These are phyloP conservation scores for Pseudoperonospora humuli DNA, from an alignment of 352 stramenopile genomes.

Conservation along the genomic window DNA sequence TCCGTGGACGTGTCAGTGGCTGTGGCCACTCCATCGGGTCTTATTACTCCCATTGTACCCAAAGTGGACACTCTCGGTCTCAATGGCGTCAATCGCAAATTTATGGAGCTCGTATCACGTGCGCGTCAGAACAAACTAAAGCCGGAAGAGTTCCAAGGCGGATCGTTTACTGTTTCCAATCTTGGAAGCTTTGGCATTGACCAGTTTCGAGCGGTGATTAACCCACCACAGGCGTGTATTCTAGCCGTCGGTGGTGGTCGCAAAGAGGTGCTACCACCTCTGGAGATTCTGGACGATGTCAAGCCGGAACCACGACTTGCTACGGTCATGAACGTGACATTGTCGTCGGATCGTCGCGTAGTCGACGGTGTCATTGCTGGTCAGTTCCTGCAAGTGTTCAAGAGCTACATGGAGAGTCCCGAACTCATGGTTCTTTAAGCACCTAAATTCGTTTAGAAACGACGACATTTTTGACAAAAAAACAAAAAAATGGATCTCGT, in stretches of 20 bases:
- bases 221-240: constrained; percentile 97
- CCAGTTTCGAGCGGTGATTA: constrained; percentile 98
- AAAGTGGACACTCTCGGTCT: constrained; percentile 92
- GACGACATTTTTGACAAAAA: constrained; percentile 1
- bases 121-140: constrained; percentile 95
- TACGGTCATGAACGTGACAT: constrained; percentile 93
- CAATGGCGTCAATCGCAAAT: constrained; percentile 90
- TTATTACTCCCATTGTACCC: constrained; percentile 98
- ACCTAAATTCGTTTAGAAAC: constrained; percentile 1
- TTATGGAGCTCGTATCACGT: constrained; percentile 95
- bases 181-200: constrained; percentile 97
- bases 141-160: constrained; percentile 98
- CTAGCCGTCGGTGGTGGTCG: constrained; percentile 94
- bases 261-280: constrained; percentile 73
- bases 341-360: constrained; percentile 95
- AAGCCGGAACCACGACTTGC: constrained; percentile 82
- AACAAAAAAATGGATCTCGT: background rate
- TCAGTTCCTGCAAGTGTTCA: constrained; percentile 94
- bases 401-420: constrained; percentile 94
- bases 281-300: constrained; percentile 30
- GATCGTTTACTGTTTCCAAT: constrained; percentile 99
- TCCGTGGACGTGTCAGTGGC: constrained; percentile 97
- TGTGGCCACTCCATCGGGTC: constrained; percentile 93
- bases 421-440: constrained; percentile 78
- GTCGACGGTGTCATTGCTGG: constrained; percentile 95